Evolutionary conservation across 805 yeast species (phyloP).

Genomic region (Zygosaccharomyces bisporus): DNA sequence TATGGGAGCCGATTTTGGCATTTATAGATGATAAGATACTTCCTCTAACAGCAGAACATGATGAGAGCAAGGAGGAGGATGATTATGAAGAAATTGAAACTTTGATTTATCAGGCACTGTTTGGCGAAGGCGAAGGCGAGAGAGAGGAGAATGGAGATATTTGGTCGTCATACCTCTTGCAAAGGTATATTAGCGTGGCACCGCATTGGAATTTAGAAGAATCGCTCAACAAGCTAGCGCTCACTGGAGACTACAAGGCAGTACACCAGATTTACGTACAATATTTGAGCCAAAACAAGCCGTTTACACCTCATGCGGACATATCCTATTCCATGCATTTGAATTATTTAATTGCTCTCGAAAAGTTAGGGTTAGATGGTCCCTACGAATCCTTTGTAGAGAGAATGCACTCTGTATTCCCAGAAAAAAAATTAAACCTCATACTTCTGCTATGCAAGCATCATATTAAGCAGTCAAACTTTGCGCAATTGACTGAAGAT

Average conservation of each 20-base stretch:
- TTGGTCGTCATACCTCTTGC: slow-evolving; percentile 28
- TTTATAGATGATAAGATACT: slow-evolving; percentile 21
- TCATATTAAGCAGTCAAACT: slow-evolving; percentile 40
- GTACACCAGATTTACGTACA: slow-evolving; percentile 16
- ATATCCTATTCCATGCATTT: slow-evolving; percentile 15
- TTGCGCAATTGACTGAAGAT: slow-evolving; percentile 39
- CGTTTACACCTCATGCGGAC: slow-evolving; percentile 6
- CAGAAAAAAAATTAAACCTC: slow-evolving; percentile 56
- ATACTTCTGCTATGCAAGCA: slow-evolving; percentile 47
- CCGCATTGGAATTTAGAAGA: slow-evolving; percentile 14
- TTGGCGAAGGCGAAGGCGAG: slow-evolving; percentile 9
- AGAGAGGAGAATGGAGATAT: slow-evolving; percentile 10
- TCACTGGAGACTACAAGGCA: slow-evolving; percentile 20
- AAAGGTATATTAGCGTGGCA: slow-evolving; percentile 25
- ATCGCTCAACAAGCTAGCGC: slow-evolving; percentile 12
- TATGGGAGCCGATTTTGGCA: slow-evolving; percentile 26
- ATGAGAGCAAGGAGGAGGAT: slow-evolving; percentile 9
- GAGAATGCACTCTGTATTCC: slow-evolving; percentile 37
- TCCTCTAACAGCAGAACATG: slow-evolving; percentile 16
- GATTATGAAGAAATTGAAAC: slow-evolving; percentile 15
- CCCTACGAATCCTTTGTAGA: slow-evolving; percentile 33
- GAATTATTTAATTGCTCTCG: slow-evolving; percentile 18
- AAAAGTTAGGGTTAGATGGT: slow-evolving; percentile 9
- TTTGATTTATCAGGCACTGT: slow-evolving; percentile 13
- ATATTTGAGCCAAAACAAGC: slow-evolving; percentile 10